A percentile compares a stretch with the other conserved stretches of the same genome.
phyloP scores from a whole-genome alignment of 148 eudicot genomes.

The Cornus suecica region DNA sequence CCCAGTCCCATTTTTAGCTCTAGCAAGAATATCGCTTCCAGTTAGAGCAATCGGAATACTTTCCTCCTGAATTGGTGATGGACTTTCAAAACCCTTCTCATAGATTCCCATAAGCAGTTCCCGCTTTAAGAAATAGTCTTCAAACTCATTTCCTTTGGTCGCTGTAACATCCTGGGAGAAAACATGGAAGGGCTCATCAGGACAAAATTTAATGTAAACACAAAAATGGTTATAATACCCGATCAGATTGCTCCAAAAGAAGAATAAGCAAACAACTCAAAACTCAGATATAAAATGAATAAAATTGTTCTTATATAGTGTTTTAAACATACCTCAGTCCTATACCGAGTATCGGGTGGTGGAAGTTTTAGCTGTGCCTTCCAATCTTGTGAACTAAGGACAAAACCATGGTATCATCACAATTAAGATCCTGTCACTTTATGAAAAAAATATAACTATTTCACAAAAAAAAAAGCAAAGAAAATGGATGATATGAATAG shows the following conservation, averaged over 20 bases:
- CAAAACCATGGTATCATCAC: background rate
- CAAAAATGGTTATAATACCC: background rate
- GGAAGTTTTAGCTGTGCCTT: conserved; percentile 72
- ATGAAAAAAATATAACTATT: background rate
- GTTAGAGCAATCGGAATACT: conserved; percentile 88
- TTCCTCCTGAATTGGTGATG: conserved; percentile 88
- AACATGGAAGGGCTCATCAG: conserved; percentile 1
- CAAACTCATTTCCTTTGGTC: conserved; percentile 96
- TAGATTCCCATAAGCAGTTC: conserved; percentile 84
- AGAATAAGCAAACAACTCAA: background rate
- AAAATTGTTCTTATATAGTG: background rate
- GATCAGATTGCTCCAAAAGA: background rate
- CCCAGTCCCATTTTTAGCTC: conserved; percentile 93
- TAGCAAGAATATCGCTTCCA: conserved; percentile 83
- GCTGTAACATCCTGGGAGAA: conserved; percentile 81
- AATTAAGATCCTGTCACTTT: background rate
- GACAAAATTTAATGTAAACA: background rate
- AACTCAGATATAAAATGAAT: background rate
- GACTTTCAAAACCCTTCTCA: conserved; percentile 84
- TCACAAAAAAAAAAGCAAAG: background rate
- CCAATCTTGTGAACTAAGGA: conserved; percentile 77
- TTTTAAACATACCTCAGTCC: conserved; percentile 62
- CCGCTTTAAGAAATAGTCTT: conserved; percentile 80
- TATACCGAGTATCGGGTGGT: conserved; percentile 68
- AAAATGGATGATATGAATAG: background rate